These are phyloP conservation scores for Coriaria nepalensis DNA, from an alignment of 306 rosid genomes.

Conservation along the genomic window DNA sequence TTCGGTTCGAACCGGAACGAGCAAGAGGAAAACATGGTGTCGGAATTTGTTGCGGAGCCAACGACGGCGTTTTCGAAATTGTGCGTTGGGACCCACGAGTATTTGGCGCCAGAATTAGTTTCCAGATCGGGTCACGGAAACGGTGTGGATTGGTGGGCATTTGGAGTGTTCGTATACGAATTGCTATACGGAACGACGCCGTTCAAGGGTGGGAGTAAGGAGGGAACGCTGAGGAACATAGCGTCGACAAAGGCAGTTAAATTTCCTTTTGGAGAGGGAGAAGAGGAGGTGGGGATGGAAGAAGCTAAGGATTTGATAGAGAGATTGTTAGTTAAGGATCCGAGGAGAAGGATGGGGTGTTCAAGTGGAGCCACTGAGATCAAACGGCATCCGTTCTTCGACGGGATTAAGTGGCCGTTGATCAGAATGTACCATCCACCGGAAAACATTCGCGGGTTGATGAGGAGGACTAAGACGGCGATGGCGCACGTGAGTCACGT, in stretches of 20 bases:
- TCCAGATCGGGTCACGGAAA: constrained; percentile 65
- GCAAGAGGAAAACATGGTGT: not conserved
- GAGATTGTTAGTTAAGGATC: constrained; percentile 55
- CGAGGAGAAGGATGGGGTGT: constrained; percentile 48
- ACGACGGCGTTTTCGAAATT: constrained; percentile 61
- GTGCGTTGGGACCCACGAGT: constrained; percentile 88
- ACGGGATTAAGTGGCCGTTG: constrained; percentile 87
- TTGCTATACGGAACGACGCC: constrained; percentile 67
- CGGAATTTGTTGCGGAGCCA: constrained; percentile 77
- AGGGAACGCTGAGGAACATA: constrained; percentile 60
- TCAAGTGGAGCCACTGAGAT: constrained; percentile 59
- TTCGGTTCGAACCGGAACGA: constrained; percentile 8
- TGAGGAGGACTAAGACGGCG: constrained; percentile 24
- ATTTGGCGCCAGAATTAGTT: constrained; percentile 72
- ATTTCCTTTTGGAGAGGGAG: constrained; percentile 28
- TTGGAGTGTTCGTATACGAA: constrained; percentile 62
- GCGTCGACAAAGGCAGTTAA: constrained; percentile 35
- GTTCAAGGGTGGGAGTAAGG: constrained; percentile 64
- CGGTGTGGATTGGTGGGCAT: constrained; percentile 99
- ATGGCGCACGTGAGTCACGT: constrained; percentile 26
- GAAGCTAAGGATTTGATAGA: constrained; percentile 60
- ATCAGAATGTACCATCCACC: constrained; percentile 52
- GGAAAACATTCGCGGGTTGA: constrained; percentile 30
- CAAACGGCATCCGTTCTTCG: constrained; percentile 66
- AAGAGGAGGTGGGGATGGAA: constrained; percentile 35